phyloP scores from a whole-genome alignment of 2,329 filamentous ascomycete species.

The Tolypocladium endophyticum region DNA sequence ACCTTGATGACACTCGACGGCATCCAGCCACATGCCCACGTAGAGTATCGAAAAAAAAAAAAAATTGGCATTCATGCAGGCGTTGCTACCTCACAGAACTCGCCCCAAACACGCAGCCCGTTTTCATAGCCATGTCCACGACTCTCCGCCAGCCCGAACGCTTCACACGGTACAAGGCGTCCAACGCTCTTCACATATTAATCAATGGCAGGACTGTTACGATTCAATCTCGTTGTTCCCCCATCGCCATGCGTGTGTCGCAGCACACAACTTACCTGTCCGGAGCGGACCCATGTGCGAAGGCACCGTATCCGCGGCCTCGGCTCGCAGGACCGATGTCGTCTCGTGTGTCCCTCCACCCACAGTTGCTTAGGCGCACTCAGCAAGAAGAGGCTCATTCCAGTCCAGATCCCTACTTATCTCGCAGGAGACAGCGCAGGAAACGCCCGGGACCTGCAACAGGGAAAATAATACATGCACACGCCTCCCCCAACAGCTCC shows the following conservation, averaged over 20 bases:
- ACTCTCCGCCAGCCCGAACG: not conserved
- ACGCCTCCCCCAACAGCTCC: conserved; percentile 18
- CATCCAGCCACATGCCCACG: not conserved
- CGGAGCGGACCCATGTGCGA: not conserved
- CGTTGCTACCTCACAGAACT: not conserved
- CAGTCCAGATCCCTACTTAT: not conserved
- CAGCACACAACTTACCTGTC: not conserved
- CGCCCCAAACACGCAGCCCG: not conserved
- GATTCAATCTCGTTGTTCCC: not conserved
- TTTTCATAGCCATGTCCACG: not conserved
- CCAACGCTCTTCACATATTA: not conserved
- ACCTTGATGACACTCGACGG: not conserved
- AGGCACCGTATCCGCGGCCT: not conserved
- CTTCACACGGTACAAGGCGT: not conserved
- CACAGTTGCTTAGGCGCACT: not conserved
- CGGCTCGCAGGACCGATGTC: not conserved
- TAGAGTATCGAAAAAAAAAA: not conserved
- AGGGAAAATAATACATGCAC: conserved; percentile 3
- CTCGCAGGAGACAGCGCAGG: not conserved
- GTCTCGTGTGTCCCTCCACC: not conserved
- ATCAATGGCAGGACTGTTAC: not conserved
- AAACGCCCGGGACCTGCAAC: not conserved
- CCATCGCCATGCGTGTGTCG: not conserved
- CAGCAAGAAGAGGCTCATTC: not conserved
- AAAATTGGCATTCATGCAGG: not conserved